These are phyloP conservation scores for Plantago elongata DNA, from an alignment of 257 asterid species.

Conservation along the genomic window DNA sequence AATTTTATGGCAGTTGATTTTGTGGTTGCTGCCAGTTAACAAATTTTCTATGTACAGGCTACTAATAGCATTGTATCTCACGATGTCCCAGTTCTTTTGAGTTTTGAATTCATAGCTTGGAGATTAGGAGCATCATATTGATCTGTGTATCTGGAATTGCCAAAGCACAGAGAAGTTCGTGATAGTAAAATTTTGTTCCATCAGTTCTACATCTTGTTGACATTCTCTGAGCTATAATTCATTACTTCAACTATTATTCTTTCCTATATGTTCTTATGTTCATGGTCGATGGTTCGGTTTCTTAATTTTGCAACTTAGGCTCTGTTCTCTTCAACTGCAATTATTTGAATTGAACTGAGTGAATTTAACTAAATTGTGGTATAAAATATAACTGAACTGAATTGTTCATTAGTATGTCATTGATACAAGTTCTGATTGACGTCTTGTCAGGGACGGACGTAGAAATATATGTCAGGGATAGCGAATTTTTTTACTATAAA, in stretches of 20 bases:
- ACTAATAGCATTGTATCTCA: slow-evolving; percentile 24
- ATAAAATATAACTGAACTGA: too few species aligned
- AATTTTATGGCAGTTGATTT: slow-evolving; percentile 29
- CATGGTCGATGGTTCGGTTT: background rate
- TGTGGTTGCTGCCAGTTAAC: slow-evolving; percentile 32
- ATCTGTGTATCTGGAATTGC: background rate
- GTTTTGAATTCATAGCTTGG: slow-evolving; percentile 13
- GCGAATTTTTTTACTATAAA: too few species aligned
- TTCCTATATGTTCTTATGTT: background rate
- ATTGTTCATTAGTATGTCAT: too few species aligned
- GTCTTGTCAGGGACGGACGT: too few species aligned
- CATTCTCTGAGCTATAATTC: slow-evolving; percentile 11
- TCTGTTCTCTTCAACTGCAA: too few species aligned
- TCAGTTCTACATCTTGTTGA: background rate
- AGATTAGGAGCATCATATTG: slow-evolving; percentile 3
- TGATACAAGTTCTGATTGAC: too few species aligned
- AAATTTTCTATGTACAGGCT: slow-evolving; percentile 45
- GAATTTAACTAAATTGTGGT: too few species aligned
- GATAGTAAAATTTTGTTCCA: slow-evolving; percentile 9
- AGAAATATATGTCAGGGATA: too few species aligned
- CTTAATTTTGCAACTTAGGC: too few species aligned
- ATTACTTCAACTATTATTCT: background rate
- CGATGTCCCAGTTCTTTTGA: slow-evolving; percentile 23
- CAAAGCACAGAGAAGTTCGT: background rate
- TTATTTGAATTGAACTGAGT: too few species aligned